Base-by-base conservation (phyloP, 495 filamentous ascomycete species). In the Xylaria castorea region DNA sequence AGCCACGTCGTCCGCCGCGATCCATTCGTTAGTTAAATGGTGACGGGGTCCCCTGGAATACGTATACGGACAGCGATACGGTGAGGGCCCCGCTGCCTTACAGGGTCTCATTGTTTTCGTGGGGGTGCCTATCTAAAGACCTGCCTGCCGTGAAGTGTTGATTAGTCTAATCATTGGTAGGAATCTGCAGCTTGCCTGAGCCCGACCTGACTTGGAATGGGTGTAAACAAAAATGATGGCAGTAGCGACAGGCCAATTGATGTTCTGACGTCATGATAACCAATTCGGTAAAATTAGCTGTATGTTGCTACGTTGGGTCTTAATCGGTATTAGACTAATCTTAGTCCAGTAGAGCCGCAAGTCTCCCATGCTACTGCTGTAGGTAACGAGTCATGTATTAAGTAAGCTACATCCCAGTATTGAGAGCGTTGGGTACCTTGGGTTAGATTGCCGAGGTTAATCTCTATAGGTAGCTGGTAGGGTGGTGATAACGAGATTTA, bases 21-120 rank as follows among this genome's bases (percentile, higher is more conserved):
- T 11, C 61, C 22, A 64, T 40, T 61, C 32, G 8, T 12, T 61
- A 3, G 34, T 12, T 61, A 3, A 20, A 22, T 38, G 6, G 58
- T 22, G 34, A 61, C 58, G 8, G 58, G 58, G 58, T 38, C 58
- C 58, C 34, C 34, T 61, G 58, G 32, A 61, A 61, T 61, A 61
- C 58, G 58, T 34, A 61, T 61, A 61, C 58, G 58, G 18, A 32
- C 58, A 61, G 27, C 53, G 38, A 61, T 61, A 61, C 58, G 58
- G 58, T 61, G 58, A 61, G 58, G 5, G 20, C 58, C 58, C 34
- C 58, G 53, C 25, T 32, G 53, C 5, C 20, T 16, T 32, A 57
- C 53, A 27, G 18, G n/a, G n/a, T n/a, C n/a, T 53, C 25, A 7
- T 22, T 12, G 20, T 22, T 25, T 22, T 8, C n/a, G 27, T 32